Conservation (phyloP, 208 protist species). For the Leishmania braziliensis region DNA sequence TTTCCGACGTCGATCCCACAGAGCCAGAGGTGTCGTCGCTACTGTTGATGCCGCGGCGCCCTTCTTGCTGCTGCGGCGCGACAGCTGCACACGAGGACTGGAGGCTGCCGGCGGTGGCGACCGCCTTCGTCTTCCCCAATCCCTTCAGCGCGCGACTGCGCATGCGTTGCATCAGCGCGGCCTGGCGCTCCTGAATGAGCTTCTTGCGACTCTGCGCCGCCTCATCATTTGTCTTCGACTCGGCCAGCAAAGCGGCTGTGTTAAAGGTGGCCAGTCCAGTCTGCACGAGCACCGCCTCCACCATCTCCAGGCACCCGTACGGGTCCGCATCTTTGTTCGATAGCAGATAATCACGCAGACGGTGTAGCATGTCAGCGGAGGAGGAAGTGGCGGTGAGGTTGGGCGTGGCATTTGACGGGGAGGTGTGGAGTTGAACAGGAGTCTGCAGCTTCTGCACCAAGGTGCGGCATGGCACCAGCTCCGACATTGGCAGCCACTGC, state of each 20-base stretch:
- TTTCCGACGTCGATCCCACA: not conserved
- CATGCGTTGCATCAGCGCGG: slow-evolving; percentile 62
- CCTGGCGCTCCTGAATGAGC: slow-evolving; percentile 69
- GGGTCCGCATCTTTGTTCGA: slow-evolving; percentile 36
- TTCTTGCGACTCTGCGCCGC: slow-evolving; percentile 40
- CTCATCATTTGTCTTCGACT: slow-evolving; percentile 28
- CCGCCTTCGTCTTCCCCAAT: not conserved
- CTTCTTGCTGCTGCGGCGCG: not conserved
- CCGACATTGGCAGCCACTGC: slow-evolving; percentile 39
- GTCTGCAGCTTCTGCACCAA: slow-evolving; percentile 53
- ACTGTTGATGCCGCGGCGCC: not conserved
- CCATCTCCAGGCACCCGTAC: slow-evolving; percentile 62
- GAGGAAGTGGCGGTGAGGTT: not conserved
- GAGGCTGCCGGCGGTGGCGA: not conserved
- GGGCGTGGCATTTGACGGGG: not conserved
- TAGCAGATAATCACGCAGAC: slow-evolving; percentile 38
- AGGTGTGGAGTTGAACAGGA: slow-evolving; percentile 20
- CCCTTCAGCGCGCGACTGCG: slow-evolving; percentile 42
- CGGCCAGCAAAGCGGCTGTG: slow-evolving; percentile 13
- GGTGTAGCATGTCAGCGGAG: slow-evolving; percentile 49
- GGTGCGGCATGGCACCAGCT: slow-evolving; percentile 34
- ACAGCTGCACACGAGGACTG: not conserved
- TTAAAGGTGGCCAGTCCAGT: slow-evolving; percentile 43
- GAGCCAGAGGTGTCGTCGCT: not conserved
- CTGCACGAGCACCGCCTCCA: slow-evolving; percentile 44